Base-by-base conservation (phyloP, 108 stramenopile genomes). In the Chaetoceros muelleri region DNA sequence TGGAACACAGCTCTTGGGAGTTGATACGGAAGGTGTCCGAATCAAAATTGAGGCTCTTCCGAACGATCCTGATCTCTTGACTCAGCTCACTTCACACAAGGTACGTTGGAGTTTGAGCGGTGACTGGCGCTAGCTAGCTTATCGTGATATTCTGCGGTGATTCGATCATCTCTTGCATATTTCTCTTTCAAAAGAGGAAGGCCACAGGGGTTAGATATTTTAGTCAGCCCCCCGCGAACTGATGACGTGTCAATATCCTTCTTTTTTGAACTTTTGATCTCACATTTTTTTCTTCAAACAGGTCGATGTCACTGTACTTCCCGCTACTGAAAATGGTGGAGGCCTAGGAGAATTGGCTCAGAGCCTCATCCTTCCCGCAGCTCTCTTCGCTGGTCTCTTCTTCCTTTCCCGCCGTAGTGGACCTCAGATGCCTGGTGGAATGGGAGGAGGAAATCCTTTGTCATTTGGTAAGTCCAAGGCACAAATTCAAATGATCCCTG, bases 61-160 rank as follows among this genome's bases (percentile, higher is more conserved):
- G 44, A 93, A 94, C 49, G 96, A 97, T 55, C 94, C 94, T 30
- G 92, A 92, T 53, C 85, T 95, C 23, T 58, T 95, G 30, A 81
- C 84, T 30, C 76, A 85, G 60, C 85, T 97, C 26, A 94, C 90
- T 1, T 49, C 60, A 18, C 92, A 95, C 80, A 93, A 94, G 88
- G 78, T 79, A 60, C 34, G 67, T 68, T 13, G 68, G 69, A 51
- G 69, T 73, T 45, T 64, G 57, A 22, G 67, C 65, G 19, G 55
- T 66, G 22, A 27, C 71, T 5, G 55, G n/a, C n/a, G n/a, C n/a
- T 40, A 7, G 44, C 55, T 10, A 23, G 20, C 0, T 18, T 57
- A n/a, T 0, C 44, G 3, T 30, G 61, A 8, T 27, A 34, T 28
- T 31, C 66, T 22, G 1, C 30, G 55, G 24, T 23, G 21, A n/a